Evolutionary conservation across 1,284 basidiomycete species (phyloP), one percentile per base, ranked within the genome.

Genomic region (Clitocybe nebularis): DNA sequence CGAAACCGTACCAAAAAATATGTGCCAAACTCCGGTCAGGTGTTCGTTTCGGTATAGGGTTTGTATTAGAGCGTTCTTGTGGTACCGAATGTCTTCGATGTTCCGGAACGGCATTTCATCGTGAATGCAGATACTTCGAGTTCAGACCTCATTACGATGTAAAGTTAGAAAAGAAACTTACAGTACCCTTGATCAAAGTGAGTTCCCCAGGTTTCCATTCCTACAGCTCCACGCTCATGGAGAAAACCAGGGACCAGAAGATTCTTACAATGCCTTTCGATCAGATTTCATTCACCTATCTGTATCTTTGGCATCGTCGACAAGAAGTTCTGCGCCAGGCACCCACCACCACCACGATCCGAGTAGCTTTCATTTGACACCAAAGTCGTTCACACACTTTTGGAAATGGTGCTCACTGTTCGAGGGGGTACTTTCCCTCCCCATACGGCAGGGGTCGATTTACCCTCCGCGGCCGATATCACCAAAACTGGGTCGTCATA

Each of bases 251-350:
- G 67, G 63, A 19, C 47, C 57, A 16, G 63, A 73, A 26, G 94
- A 99, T 65, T 94, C 93, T 0, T 97, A 82, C 62, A 79, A 79
- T 45, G 88, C 80, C 1, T 98, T 97, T 67, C 82, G 95, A 23
- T 96, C 93, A 5, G 87, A 98, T 63, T 96, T 92, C 61, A 84
- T 97, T 45, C 95, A 99, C 65, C 78, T 96, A 42, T 93, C 93
- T 0, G 74, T 95, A 35, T 97, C 93, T 0, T 71, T 97, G 47
- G 79, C 79, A 25, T 90, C 90, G 4, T 83, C 79, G 3, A 58
- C 35, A 53, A 58, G 46, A 22, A 43, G 54, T 52, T 48, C 61
- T 43, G 52, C 55, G 45, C 33, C 36, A 13, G 38, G 44, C 17
- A 60, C 50, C 48, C 46, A 28, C 42, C 44, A 53, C 62, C 54